phyloP scores from a whole-genome alignment of 2,329 filamentous ascomycete genomes.

The Diplocarpon mali region DNA sequence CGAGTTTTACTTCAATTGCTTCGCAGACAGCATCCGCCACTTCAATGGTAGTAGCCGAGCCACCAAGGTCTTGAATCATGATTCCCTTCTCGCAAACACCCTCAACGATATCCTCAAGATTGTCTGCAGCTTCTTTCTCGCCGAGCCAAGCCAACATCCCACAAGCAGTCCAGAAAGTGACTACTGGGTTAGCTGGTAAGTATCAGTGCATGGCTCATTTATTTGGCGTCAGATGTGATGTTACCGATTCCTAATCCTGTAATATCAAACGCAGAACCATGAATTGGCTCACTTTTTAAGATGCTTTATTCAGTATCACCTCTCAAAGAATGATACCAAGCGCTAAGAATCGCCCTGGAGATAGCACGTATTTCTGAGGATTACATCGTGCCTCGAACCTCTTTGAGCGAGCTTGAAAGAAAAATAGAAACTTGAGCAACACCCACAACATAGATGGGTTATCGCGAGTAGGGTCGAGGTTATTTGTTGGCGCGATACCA shows the following conservation, averaged over 20 bases:
- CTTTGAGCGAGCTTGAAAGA: too few relatives aligned
- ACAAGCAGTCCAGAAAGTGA: slow-evolving; percentile 46
- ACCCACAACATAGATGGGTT: slow-evolving; percentile 42
- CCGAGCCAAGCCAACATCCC: slow-evolving; percentile 48
- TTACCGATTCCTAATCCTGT: slow-evolving; percentile 36
- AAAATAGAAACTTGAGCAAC: too few relatives aligned
- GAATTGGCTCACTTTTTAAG: slow-evolving; percentile 38
- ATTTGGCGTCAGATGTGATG: not conserved
- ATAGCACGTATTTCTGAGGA: too few relatives aligned
- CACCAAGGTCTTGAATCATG: slow-evolving; percentile 41
- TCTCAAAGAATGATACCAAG: too few relatives aligned
- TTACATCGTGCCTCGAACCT: too few relatives aligned
- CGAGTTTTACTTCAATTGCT: slow-evolving; percentile 12
- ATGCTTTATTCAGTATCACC: too few relatives aligned
- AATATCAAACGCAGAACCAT: slow-evolving; percentile 48
- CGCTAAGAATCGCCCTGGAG: too few relatives aligned
- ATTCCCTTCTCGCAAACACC: slow-evolving; percentile 39
- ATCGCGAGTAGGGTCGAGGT: slow-evolving; percentile 48
- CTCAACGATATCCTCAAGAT: slow-evolving; percentile 40
- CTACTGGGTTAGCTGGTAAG: slow-evolving; percentile 42
- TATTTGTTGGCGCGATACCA: slow-evolving; percentile 60
- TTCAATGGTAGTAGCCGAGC: slow-evolving; percentile 19
- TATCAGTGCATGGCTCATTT: slow-evolving; percentile 1
- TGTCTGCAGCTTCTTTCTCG: slow-evolving; percentile 37
- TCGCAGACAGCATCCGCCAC: slow-evolving; percentile 14